Percentiles rank a stretch among this genome's conserved stretches.
Evolutionary conservation across 1,284 basidiomycete genomes (phyloP).

Genomic region (Malassezia pachydermatis): DNA sequence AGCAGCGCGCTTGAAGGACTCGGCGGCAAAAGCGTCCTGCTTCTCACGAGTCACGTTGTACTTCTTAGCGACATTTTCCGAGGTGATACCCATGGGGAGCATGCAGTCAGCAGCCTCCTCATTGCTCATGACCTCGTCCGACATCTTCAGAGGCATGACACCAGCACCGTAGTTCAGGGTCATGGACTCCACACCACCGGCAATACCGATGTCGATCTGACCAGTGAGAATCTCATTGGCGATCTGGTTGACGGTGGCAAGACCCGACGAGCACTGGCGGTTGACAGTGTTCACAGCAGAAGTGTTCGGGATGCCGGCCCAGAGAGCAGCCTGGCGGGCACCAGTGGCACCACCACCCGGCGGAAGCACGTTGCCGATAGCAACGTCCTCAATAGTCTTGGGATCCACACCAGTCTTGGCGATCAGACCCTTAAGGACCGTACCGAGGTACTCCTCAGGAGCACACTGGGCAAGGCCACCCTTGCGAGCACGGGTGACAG

Average conservation of each 20-base stretch:
- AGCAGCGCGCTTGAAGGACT: slow-evolving; percentile 72
- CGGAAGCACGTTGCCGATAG: slow-evolving; percentile 87
- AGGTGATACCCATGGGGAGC: slow-evolving; percentile 92
- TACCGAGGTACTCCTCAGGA: slow-evolving; percentile 79
- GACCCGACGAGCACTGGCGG: slow-evolving; percentile 76
- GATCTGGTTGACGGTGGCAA: slow-evolving; percentile 78
- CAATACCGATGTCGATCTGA: slow-evolving; percentile 71
- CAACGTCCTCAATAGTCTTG: slow-evolving; percentile 60
- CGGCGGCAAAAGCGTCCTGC: slow-evolving; percentile 77
- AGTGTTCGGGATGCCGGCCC: slow-evolving; percentile 70
- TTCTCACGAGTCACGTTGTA: slow-evolving; percentile 62
- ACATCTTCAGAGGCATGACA: slow-evolving; percentile 64
- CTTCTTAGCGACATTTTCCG: slow-evolving; percentile 81
- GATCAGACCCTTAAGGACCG: slow-evolving; percentile 51
- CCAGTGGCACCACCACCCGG: slow-evolving; percentile 77
- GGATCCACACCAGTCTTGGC: slow-evolving; percentile 59
- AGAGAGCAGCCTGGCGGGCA: slow-evolving; percentile 87
- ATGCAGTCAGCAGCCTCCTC: slow-evolving; percentile 81
- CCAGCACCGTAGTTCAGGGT: slow-evolving; percentile 58
- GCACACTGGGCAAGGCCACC: slow-evolving; percentile 76
- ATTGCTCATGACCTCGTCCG: slow-evolving; percentile 66
- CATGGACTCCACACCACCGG: slow-evolving; percentile 93
- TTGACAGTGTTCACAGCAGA: slow-evolving; percentile 71
- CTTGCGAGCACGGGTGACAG: slow-evolving; percentile 80
- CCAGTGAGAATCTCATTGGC: slow-evolving; percentile 66